These are phyloP conservation scores for Suillus cothurnatus DNA, from an alignment of 768 basidiomycete species.

Conservation along the genomic window DNA sequence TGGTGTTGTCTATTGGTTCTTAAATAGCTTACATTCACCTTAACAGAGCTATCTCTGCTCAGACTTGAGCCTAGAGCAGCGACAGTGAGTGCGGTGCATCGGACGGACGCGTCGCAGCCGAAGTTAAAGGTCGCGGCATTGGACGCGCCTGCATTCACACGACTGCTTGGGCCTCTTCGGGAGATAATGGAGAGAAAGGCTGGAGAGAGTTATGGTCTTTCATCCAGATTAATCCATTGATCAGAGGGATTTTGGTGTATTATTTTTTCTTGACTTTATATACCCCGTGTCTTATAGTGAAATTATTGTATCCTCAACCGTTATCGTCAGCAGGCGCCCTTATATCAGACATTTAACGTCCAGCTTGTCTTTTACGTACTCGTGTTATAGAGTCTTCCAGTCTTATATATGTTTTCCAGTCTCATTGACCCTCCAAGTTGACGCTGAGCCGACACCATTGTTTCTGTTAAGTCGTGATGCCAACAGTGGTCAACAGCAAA, in stretches of 20 bases:
- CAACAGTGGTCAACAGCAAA: conserved; percentile 18
- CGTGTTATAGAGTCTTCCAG: conserved; percentile 1
- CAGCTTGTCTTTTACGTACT: not conserved
- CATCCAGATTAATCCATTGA: conserved; percentile 35
- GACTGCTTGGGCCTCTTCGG: conserved; percentile 87
- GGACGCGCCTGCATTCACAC: conserved; percentile 91
- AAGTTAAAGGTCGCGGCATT: conserved; percentile 93
- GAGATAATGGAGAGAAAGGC: conserved; percentile 93
- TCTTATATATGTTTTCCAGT: not conserved
- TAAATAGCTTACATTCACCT: conserved; percentile 12
- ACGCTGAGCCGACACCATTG: not conserved
- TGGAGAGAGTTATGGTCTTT: conserved; percentile 66
- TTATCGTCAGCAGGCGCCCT: not conserved
- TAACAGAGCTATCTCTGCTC: conserved; percentile 85
- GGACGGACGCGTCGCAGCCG: conserved; percentile 44
- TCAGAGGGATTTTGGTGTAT: not conserved
- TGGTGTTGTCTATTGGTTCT: not conserved
- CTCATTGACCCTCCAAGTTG: conserved; percentile 8
- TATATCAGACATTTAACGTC: not conserved
- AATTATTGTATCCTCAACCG: not conserved
- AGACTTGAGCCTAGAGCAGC: conserved; percentile 90
- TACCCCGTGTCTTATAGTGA: conserved; percentile 8
- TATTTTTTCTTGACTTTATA: conserved; percentile 3
- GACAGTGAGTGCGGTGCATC: conserved; percentile 82
- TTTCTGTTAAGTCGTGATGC: conserved; percentile 31